Evolutionary conservation across 176 grass and related monocot genomes (phyloP).

Genomic region (Triticum monococcum): DNA sequence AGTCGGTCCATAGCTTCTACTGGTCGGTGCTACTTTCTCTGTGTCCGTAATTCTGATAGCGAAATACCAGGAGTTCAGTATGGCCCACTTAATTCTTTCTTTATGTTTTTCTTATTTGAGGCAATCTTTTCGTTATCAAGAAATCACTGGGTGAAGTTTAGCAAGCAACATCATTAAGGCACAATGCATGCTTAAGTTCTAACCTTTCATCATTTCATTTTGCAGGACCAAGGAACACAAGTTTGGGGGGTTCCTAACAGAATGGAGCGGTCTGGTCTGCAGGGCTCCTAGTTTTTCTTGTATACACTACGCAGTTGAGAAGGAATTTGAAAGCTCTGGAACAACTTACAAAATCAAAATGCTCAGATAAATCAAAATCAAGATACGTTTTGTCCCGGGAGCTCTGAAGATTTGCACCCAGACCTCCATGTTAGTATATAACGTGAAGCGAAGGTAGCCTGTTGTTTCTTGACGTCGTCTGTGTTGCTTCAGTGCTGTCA

Average conservation of each 20-base stretch:
- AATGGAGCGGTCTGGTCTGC: neutral
- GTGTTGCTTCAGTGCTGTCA: neutral
- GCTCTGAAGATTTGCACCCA: slow-evolving; percentile 1
- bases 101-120: neutral
- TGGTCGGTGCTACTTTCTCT: slow-evolving; percentile 6
- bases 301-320: neutral
- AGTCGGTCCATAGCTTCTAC: neutral
- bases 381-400: neutral
- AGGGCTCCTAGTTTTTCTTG: neutral
- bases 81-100: slow-evolving; percentile 14
- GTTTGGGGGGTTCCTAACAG: neutral
- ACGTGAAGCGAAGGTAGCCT: neutral
- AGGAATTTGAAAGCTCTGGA: neutral
- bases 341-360: neutral
- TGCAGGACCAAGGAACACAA: slow-evolving; percentile 18
- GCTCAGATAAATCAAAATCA: neutral
- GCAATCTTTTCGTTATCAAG: neutral
- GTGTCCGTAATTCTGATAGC: neutral
- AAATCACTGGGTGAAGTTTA: neutral
- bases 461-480: neutral
- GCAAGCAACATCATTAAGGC: slow-evolving; percentile 8
- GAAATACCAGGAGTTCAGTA: neutral
- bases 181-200: slow-evolving; percentile 6
- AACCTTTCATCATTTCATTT: slow-evolving; percentile 27
- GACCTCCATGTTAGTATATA: neutral